These are phyloP conservation scores for Psilocybe tampanensis DNA, from an alignment of 768 basidiomycete genomes.

Conservation along the genomic window DNA sequence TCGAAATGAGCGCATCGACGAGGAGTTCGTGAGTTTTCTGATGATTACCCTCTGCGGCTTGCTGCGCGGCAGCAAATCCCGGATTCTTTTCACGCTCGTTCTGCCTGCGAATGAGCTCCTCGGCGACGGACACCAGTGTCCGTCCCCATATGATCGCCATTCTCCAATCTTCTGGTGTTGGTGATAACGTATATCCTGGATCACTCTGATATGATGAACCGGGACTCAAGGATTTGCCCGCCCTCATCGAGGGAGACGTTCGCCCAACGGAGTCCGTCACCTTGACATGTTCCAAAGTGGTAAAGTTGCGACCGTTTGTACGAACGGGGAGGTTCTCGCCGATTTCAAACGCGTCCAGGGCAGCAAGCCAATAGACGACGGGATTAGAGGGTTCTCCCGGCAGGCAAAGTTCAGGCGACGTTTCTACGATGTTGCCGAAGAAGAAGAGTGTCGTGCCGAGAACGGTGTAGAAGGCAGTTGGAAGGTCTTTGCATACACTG, in stretches of 20 bases:
- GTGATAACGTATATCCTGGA: not conserved
- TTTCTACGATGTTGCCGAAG: slow-evolving; percentile 62
- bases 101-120: slow-evolving; percentile 44
- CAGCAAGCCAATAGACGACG: slow-evolving; percentile 65
- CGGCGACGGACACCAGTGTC: slow-evolving; percentile 61
- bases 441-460: slow-evolving; percentile 66
- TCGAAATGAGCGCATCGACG: slow-evolving; percentile 4
- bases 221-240: not conserved
- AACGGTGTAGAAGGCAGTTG: slow-evolving; percentile 68
- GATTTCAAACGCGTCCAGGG: slow-evolving; percentile 71
- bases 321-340: slow-evolving; percentile 62
- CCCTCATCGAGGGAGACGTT: not conserved
- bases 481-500: slow-evolving; percentile 49
- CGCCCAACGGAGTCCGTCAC: not conserved
- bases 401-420: slow-evolving; percentile 50
- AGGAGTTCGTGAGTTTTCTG: not conserved
- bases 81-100: slow-evolving; percentile 8
- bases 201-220: not conserved
- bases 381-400: slow-evolving; percentile 56
- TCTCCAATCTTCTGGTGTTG: slow-evolving; percentile 58
- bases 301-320: slow-evolving; percentile 28
- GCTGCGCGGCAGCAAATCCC: not conserved
- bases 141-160: slow-evolving; percentile 72
- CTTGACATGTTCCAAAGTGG: slow-evolving; percentile 9
- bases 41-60: not conserved